Conservation (phyloP, 2,329 filamentous ascomycete species). For the Emericellopsis cladophorae region DNA sequence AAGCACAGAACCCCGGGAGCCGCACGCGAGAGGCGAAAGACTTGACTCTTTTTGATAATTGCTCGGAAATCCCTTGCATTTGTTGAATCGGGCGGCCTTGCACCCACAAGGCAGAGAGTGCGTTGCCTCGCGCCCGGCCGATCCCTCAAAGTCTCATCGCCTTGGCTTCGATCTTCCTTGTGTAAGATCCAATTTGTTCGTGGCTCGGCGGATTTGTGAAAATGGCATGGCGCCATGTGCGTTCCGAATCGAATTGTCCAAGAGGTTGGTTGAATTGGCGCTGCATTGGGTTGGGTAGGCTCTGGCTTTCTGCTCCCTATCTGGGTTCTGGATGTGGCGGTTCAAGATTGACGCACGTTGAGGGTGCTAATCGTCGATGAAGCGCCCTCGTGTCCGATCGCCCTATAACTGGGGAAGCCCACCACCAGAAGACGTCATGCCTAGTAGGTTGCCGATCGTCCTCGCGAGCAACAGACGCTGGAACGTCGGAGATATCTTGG, state of each 20-base stretch:
- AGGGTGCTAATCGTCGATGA: slow-evolving; percentile 1
- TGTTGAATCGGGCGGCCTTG: no score
- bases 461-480: neutral
- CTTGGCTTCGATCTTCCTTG: no score
- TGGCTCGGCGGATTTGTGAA: neutral
- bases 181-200: no score
- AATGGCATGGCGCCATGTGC: neutral
- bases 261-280: neutral
- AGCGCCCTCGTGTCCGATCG: neutral
- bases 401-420: neutral
- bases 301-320: no score
- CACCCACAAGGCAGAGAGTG: no score
- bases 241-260: neutral
- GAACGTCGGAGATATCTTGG: neutral
- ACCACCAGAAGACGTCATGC: slow-evolving; percentile 1
- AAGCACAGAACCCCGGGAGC: no score
- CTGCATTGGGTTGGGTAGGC: neutral
- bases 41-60: no score
- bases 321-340: no score
- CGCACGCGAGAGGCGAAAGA: no score
- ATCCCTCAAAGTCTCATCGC: no score
- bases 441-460: neutral
- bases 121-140: no score
- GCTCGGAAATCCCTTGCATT: no score
- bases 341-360: slow-evolving; percentile 2